Evolutionary conservation across 345 rosid species (phyloP).

Genomic region (Syzygium oleosum): DNA sequence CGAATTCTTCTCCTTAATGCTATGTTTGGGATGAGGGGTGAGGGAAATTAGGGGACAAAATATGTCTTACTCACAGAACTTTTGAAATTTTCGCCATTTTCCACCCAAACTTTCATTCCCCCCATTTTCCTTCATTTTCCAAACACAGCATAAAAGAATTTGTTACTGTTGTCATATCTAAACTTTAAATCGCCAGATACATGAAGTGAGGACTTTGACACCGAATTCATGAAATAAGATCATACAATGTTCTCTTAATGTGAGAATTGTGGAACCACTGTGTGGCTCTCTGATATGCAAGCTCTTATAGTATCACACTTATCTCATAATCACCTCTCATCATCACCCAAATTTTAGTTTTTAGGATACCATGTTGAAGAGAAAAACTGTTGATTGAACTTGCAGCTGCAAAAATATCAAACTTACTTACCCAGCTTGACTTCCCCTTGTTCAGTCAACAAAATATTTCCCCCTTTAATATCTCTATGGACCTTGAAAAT

Average conservation of each 20-base stretch:
- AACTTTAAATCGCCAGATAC: neutral
- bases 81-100: neutral
- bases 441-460: conserved; percentile 98
- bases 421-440: conserved; percentile 89
- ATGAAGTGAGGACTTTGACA: neutral
- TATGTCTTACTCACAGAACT: neutral
- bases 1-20: neutral
- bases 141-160: neutral
- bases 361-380: neutral
- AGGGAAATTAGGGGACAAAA: neutral
- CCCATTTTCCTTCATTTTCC: neutral
- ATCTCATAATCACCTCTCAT: neutral
- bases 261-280: neutral
- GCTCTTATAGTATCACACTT: neutral
- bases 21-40: neutral
- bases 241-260: neutral
- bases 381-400: neutral
- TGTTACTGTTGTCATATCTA: neutral
- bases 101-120: neutral
- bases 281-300: neutral
- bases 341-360: neutral
- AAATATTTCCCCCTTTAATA: conserved; percentile 96
- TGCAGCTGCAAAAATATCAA: neutral
- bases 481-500: conserved; percentile 98
- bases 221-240: neutral